Evolutionary conservation across 768 basidiomycete genomes (phyloP).

Genomic region (Leccinum rimulosum): DNA sequence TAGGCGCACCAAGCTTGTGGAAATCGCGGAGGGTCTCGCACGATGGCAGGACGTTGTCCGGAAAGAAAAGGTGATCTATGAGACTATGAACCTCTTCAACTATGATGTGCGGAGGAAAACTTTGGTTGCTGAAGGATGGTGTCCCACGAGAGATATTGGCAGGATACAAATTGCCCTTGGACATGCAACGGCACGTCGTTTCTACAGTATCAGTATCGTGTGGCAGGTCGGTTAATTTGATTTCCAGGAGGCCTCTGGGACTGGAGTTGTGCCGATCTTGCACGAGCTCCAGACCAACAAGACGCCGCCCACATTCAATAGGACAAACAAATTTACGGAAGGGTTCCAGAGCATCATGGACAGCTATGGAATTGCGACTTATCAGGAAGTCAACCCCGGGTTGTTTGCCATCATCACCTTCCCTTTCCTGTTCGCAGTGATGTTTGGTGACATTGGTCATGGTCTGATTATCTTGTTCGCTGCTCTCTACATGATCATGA

Average conservation of each 20-base stretch:
- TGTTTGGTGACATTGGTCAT: slow-evolving; percentile 99
- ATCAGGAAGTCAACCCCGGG: slow-evolving; percentile 97
- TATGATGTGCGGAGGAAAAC: slow-evolving; percentile 94
- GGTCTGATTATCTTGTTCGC: slow-evolving; percentile 77
- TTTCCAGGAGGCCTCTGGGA: slow-evolving; percentile 82
- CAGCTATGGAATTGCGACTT: slow-evolving; percentile 89
- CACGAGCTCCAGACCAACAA: slow-evolving; percentile 87
- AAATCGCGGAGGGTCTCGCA: slow-evolving; percentile 78
- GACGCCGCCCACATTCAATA: slow-evolving; percentile 92
- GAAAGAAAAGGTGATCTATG: slow-evolving; percentile 95
- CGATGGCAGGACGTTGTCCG: slow-evolving; percentile 93
- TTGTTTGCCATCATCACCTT: slow-evolving; percentile 90
- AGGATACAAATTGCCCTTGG: slow-evolving; percentile 84
- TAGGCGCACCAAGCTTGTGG: slow-evolving; percentile 77
- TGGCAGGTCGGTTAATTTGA: neutral
- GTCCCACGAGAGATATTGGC: slow-evolving; percentile 88
- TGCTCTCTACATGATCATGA: slow-evolving; percentile 80
- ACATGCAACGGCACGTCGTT: slow-evolving; percentile 69
- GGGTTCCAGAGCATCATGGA: slow-evolving; percentile 99
- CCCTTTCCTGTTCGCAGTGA: slow-evolving; percentile 98
- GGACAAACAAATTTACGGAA: slow-evolving; percentile 94
- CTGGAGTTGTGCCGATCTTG: slow-evolving; percentile 86
- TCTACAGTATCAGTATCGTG: neutral
- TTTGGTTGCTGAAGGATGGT: slow-evolving; percentile 96
- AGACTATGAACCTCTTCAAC: slow-evolving; percentile 93